Conservation (phyloP, 306 rosid species). For the Senna siamea region DNA sequence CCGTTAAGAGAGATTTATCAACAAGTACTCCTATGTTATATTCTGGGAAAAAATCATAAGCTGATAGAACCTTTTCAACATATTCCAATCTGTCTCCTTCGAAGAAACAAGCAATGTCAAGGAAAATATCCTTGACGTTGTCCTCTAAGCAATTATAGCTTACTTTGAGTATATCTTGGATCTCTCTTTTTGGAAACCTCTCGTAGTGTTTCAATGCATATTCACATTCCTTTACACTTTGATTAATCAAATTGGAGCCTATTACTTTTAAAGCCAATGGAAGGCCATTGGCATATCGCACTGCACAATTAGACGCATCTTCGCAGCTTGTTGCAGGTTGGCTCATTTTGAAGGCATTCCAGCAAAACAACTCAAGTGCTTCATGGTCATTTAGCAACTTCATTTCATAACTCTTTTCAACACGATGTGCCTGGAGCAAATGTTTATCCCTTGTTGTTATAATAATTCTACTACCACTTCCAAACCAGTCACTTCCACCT, state of each 20-base stretch:
- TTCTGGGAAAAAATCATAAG: background rate
- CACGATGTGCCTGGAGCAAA: background rate
- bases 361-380: constrained; percentile 10
- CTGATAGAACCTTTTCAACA: constrained; percentile 11
- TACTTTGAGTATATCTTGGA: background rate
- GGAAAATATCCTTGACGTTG: background rate
- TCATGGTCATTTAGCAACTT: background rate
- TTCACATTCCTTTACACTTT: background rate
- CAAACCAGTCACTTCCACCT: background rate
- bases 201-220: background rate
- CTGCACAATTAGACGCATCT: background rate
- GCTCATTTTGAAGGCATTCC: background rate
- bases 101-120: constrained; percentile 41
- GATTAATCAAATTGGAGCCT: background rate
- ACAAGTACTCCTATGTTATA: background rate
- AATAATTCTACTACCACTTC: background rate
- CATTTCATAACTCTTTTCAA: background rate
- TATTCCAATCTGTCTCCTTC: constrained; percentile 3
- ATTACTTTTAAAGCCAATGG: background rate
- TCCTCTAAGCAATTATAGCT: constrained; percentile 7
- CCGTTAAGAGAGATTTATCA: background rate
- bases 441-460: constrained; percentile 13
- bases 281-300: background rate
- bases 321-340: background rate
- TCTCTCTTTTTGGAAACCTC: background rate